Percentiles rank a stretch among this genome's conserved stretches.
Evolutionary conservation across 495 filamentous ascomycete genomes (phyloP).

Genomic region (Gamarada debralockiae): DNA sequence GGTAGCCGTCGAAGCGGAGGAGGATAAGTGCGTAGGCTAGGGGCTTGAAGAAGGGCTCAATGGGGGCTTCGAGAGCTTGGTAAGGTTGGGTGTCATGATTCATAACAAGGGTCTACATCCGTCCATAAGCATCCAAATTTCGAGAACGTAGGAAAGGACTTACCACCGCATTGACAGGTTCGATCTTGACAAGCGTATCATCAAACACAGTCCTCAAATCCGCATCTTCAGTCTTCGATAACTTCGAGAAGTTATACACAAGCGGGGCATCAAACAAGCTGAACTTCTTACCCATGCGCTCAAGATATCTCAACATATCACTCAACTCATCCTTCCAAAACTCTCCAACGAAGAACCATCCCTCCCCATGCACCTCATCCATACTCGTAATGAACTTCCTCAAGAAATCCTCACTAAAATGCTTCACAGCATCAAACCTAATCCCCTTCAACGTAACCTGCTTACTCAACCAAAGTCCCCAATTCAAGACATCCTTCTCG

Average conservation of each 20-base stretch:
- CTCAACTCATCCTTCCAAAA: slow-evolving; percentile 63
- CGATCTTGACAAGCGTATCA: slow-evolving; percentile 50
- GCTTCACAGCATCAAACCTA: slow-evolving; percentile 71
- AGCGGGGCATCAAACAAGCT: slow-evolving; percentile 67
- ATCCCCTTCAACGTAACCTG: slow-evolving; percentile 60
- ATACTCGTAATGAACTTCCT: slow-evolving; percentile 53
- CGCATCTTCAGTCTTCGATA: slow-evolving; percentile 44
- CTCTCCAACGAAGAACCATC: slow-evolving; percentile 69
- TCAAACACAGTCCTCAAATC: slow-evolving; percentile 63
- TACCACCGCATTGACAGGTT: slow-evolving; percentile 63
- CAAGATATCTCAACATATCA: slow-evolving; percentile 53
- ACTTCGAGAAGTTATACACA: slow-evolving; percentile 56
- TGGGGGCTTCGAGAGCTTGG: slow-evolving; percentile 52
- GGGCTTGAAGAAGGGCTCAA: slow-evolving; percentile 54
- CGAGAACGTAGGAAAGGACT: slow-evolving; percentile 19
- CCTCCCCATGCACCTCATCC: slow-evolving; percentile 39
- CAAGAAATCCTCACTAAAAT: slow-evolving; percentile 64
- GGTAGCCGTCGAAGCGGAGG: slow-evolving; percentile 59
- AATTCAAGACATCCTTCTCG: slow-evolving; percentile 55
- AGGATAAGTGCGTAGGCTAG: slow-evolving; percentile 62
- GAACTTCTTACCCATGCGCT: slow-evolving; percentile 53
- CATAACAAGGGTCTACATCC: slow-evolving; percentile 39
- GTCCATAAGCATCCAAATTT: not conserved
- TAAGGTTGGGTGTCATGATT: slow-evolving; percentile 59
- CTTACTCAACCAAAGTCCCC: slow-evolving; percentile 62